Evolutionary conservation across 2,329 filamentous ascomycete genomes (phyloP).

Genomic region (Penicillium sp.): DNA sequence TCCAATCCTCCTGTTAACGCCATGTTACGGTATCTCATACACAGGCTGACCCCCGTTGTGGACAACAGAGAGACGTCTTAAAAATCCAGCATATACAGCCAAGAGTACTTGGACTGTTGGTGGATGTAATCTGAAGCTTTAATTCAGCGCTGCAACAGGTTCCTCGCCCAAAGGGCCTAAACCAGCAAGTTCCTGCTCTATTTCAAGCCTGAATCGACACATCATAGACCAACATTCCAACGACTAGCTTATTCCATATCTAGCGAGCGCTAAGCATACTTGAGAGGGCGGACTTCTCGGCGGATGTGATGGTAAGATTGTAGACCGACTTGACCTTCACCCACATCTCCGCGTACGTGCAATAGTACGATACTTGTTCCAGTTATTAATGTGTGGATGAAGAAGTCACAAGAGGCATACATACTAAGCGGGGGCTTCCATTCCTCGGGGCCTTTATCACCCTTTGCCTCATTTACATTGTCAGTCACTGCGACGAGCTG

Average conservation of each 20-base stretch:
- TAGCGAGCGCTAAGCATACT: slow-evolving; percentile 68
- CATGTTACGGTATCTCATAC: too few relatives aligned
- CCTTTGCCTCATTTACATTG: slow-evolving; percentile 71
- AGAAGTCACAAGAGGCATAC: slow-evolving; percentile 14
- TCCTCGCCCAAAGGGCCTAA: too few relatives aligned
- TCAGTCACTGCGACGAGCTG: slow-evolving; percentile 80
- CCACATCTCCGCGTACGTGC: slow-evolving; percentile 77
- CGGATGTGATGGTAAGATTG: slow-evolving; percentile 65
- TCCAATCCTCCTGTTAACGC: too few relatives aligned
- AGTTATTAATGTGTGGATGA: slow-evolving; percentile 7
- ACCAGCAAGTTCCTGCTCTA: too few relatives aligned
- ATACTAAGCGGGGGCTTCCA: slow-evolving; percentile 72
- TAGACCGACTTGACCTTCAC: slow-evolving; percentile 77
- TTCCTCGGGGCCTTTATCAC: slow-evolving; percentile 70
- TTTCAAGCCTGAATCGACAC: too few relatives aligned
- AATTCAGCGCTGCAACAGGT: too few relatives aligned
- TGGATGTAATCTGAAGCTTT: too few relatives aligned
- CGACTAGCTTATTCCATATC: background rate
- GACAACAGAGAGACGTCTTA: too few relatives aligned
- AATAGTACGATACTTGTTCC: slow-evolving; percentile 62
- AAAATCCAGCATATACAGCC: too few relatives aligned
- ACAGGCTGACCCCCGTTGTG: too few relatives aligned
- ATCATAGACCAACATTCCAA: too few relatives aligned
- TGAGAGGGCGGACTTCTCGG: slow-evolving; percentile 69
- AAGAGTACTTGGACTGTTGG: too few relatives aligned